Conservation (phyloP, 2,329 filamentous ascomycete species). For the Diaporthe sp. region DNA sequence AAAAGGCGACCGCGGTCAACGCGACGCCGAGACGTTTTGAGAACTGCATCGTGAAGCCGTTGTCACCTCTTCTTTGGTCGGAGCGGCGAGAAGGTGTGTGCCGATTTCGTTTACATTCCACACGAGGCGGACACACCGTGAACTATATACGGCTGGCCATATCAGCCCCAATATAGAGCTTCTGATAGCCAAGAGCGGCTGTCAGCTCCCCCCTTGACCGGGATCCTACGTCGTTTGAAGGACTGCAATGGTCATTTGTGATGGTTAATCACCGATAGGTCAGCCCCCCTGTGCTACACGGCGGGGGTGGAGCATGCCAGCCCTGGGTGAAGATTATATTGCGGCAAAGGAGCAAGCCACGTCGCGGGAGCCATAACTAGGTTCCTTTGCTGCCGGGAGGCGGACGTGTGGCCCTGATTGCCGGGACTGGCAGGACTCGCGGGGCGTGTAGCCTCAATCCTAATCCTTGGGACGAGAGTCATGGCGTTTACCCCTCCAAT, state of each 20-base stretch:
- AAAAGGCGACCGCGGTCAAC: slow-evolving; percentile 30
- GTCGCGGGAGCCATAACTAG: slow-evolving; percentile 20
- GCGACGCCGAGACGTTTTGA: slow-evolving; percentile 28
- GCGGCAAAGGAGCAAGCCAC: slow-evolving; percentile 8
- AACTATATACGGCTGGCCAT: slow-evolving; percentile 1
- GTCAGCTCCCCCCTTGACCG: neutral
- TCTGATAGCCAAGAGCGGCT: neutral
- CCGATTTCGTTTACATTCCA: neutral
- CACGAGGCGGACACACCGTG: neutral
- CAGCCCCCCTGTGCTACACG: slow-evolving; percentile 14
- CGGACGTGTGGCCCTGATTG: slow-evolving; percentile 22
- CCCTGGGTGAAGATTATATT: slow-evolving; percentile 18
- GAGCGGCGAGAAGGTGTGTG: neutral
- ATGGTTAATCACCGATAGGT: slow-evolving; percentile 30
- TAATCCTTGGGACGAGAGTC: neutral
- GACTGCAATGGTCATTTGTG: slow-evolving; percentile 11
- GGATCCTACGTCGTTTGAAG: neutral
- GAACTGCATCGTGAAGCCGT: slow-evolving; percentile 23
- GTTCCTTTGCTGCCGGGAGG: neutral
- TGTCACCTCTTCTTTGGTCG: slow-evolving; percentile 5
- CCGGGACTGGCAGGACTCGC: neutral
- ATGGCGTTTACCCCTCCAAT: slow-evolving; percentile 13
- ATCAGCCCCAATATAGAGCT: neutral
- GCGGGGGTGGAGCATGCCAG: slow-evolving; percentile 5
- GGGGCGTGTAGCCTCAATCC: neutral